phyloP scores from a whole-genome alignment of 768 basidiomycete species.

The Wakefieldia striispora region DNA sequence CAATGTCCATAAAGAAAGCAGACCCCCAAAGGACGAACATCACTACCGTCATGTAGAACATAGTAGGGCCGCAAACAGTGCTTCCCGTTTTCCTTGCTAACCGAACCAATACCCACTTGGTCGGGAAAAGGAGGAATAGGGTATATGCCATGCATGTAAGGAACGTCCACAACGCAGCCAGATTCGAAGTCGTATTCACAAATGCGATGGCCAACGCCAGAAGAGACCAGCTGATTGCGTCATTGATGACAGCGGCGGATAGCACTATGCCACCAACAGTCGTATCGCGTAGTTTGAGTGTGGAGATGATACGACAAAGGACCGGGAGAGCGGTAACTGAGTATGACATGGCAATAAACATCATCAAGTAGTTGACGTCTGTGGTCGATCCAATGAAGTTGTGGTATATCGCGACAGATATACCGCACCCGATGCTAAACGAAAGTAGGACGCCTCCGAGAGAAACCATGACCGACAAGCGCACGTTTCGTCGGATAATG shows the following conservation, averaged over 20 bases:
- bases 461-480: conserved; percentile 65
- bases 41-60: conserved; percentile 86
- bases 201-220: conserved; percentile 90
- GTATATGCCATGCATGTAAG: conserved; percentile 79
- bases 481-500: conserved; percentile 74
- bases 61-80: conserved; percentile 76
- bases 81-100: conserved; percentile 77
- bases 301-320: conserved; percentile 82
- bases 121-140: conserved; percentile 61
- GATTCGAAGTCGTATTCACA: conserved; percentile 80
- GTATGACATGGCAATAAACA: conserved; percentile 90
- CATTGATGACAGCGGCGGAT: conserved; percentile 87
- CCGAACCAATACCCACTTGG: conserved; percentile 61
- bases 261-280: conserved; percentile 90
- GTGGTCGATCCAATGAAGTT: conserved; percentile 62
- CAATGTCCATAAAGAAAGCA: conserved; percentile 90
- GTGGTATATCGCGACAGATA: conserved; percentile 51
- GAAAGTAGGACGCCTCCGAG: conserved; percentile 83
- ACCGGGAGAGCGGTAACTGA: conserved; percentile 87
- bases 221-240: conserved; percentile 84
- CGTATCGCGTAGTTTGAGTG: conserved; percentile 88
- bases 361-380: conserved; percentile 85
- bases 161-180: conserved; percentile 84
- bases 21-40: conserved; percentile 80
- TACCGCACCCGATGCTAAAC: conserved; percentile 77